Evolutionary conservation across 768 basidiomycete genomes (phyloP), one percentile per base, ranked within the genome.

Genomic region (Suillus decipiens): DNA sequence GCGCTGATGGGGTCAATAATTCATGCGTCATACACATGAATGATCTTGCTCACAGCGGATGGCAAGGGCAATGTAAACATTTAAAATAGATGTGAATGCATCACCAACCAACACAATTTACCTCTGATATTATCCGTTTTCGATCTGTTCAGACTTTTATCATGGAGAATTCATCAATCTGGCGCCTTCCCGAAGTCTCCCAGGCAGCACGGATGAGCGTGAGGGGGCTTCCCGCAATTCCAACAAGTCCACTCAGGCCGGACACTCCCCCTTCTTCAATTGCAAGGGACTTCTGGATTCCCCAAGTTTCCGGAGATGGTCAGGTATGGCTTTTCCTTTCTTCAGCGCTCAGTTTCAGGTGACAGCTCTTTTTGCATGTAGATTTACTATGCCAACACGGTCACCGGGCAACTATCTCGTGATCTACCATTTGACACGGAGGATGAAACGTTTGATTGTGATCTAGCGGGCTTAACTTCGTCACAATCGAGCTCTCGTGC

Each of bases 371-470:
- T 24, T 37, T 37, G 33, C 28, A 9, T 36, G 42, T 61, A 97
- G 95, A 94, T 99, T 71, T 96, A 88, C 79, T 99, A 97, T 77
- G 86, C 90, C 67, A 98, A 98, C 71, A 93, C 93, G 3, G 77
- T 89, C 69, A 93, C 91, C 0, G 91, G 91, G 28, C 84, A 89
- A 70, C 86, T 84, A 31, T 87, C 94, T 22, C 84, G 88, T 67
- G 93, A 97, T 70, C 78, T 96, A 19, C 95, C 95, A 17, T 79
- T 79, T 55, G 91, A 92, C 71, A 71, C 80, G 7, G 88, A 89
- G 43, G 69, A 72, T 59, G 88, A 89, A 60, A 75, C 77, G 33
- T 82, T 84, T 5, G 86, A 88, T 66, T 79, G 77, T 45, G 87
- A 89, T 62, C 76, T 88, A 45, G 81, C 82, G 34, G 82, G 83